phyloP scores from a whole-genome alignment of 176 grass and related monocot genomes.

The Hyparrhenia diplandra region DNA sequence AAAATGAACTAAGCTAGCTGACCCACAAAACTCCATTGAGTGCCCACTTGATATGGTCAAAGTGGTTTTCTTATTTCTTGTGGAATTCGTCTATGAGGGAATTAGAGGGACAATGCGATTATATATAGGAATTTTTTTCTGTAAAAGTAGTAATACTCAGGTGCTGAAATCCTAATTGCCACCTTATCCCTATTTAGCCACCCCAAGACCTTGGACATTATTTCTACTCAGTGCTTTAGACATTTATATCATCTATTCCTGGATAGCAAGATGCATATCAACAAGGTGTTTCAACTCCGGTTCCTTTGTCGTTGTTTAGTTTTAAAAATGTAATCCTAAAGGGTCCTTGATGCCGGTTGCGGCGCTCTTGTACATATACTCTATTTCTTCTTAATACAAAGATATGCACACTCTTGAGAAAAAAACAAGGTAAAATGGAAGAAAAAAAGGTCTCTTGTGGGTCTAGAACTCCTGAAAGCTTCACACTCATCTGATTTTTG shows the following conservation, averaged over 20 bases:
- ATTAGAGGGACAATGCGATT: not conserved
- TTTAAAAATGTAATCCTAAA: too few relatives aligned
- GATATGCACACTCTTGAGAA: too few relatives aligned
- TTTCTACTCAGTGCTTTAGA: not conserved
- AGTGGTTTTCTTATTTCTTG: conserved; percentile 15
- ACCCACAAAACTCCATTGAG: not conserved
- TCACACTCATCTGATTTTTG: not conserved
- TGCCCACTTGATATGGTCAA: not conserved
- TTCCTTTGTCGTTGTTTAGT: too few relatives aligned
- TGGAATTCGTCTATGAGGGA: conserved; percentile 19
- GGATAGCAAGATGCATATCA: not conserved
- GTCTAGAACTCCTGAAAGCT: not conserved
- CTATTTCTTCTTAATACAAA: too few relatives aligned
- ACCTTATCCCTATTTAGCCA: not conserved
- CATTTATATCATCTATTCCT: not conserved
- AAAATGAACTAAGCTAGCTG: not conserved
- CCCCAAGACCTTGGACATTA: not conserved
- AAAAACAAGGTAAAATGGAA: too few relatives aligned
- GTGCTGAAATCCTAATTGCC: not conserved
- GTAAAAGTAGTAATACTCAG: not conserved
- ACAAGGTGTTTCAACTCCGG: not conserved
- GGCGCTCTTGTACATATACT: too few relatives aligned
- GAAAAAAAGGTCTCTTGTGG: not conserved
- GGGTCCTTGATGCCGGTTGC: too few relatives aligned
- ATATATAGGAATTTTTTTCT: not conserved